Conservation (phyloP, 164 flowering plant species). For the Amborella trichopoda region DNA sequence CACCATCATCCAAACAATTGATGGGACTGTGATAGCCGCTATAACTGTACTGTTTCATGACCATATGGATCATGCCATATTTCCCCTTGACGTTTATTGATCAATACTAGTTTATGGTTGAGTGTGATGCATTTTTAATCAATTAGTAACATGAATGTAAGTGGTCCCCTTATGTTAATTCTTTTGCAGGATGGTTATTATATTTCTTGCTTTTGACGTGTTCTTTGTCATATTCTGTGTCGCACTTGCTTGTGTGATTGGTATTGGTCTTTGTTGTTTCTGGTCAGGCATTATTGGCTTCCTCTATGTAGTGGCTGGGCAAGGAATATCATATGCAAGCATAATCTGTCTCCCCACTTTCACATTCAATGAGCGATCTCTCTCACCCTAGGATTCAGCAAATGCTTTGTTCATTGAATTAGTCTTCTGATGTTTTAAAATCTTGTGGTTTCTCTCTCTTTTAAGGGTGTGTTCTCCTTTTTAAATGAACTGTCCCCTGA, state of each 20-base stretch:
- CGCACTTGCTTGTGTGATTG: constrained; percentile 2
- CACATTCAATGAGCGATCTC: too few relatives aligned
- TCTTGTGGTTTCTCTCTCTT: too few relatives aligned
- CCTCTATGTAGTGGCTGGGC: constrained; percentile 2
- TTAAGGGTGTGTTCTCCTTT: too few relatives aligned
- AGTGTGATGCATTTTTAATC: neutral
- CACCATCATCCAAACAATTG: too few relatives aligned
- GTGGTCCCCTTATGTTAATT: neutral
- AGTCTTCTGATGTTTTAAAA: too few relatives aligned
- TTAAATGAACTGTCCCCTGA: too few relatives aligned
- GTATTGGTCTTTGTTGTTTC: constrained; percentile 1
- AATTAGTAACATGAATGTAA: neutral
- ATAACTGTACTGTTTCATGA: neutral
- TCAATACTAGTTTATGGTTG: neutral
- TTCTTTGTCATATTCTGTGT: constrained; percentile 2
- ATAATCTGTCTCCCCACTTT: too few relatives aligned
- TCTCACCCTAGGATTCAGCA: too few relatives aligned
- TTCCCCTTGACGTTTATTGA: neutral
- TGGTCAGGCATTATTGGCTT: neutral
- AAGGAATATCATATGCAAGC: too few relatives aligned
- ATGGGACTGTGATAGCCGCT: too few relatives aligned
- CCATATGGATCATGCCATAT: too few relatives aligned
- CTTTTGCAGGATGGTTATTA: neutral
- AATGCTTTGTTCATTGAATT: too few relatives aligned
- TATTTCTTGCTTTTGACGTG: constrained; percentile 3